Evolutionary conservation across 2,329 filamentous ascomycete species (phyloP), one percentile per base, ranked within the genome.

Genomic region (Fusarium burgessii): DNA sequence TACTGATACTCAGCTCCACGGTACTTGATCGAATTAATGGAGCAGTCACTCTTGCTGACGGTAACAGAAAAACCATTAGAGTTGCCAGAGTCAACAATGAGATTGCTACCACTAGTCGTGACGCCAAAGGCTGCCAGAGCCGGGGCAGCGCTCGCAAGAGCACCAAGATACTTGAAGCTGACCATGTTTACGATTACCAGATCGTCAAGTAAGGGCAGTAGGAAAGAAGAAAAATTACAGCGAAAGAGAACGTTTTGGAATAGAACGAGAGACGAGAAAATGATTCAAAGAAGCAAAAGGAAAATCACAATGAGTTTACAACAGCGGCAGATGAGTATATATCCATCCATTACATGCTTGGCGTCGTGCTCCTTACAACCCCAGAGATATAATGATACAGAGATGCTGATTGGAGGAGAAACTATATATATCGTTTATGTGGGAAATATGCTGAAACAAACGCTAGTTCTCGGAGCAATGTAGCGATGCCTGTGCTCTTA

Each of bases 1-100:
- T 88, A 87, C 77, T 91, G 90, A 11, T 89, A 83, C 76, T 92
- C 87, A 45, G 84, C 83, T 64, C 87, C 86, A 27, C 87, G 85
- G 75, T 85, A 91, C 58, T 85, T 84, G 77, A 92, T 87, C 1
- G 89, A 91, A 17, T 85, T 90, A 77, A 92, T 89, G 71, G 91
- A 90, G 71, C 89, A 91, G 76, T 81, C 90, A 18, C 81, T 82
- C 49, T 84, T 81, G 70, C 80, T 84, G 52, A 89, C 83, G 6
- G 84, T 84, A 69, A 89, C 85, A 40, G 84, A 78, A 56, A 89
- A 79, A 6, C 85, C 62, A 67, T 88, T 87, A 35, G 80, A 62
- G 14, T 82, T 85, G 42, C 82, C 84, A 52, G 85, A 82, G 75
- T 87, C 84, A 60, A 87, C 78, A 54, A 85, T 77, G 63, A 83